Conservation (phyloP, 352 stramenopile genomes). For the Vaucheria bursata region DNA sequence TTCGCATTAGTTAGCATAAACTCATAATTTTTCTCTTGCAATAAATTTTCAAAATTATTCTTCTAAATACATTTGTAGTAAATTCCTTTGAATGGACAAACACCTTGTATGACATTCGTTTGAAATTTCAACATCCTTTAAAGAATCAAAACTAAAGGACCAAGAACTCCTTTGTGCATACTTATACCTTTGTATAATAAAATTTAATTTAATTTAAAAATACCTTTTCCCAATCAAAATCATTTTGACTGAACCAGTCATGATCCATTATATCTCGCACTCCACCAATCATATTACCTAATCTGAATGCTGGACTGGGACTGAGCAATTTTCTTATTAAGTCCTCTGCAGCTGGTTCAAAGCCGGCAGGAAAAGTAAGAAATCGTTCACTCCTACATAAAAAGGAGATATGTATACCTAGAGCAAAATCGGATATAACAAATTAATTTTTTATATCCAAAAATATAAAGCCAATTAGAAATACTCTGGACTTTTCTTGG, state of each 20-base stretch:
- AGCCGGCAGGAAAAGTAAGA: slow-evolving; percentile 22
- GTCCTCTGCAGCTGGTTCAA: slow-evolving; percentile 55
- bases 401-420: not conserved
- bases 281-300: slow-evolving; percentile 66
- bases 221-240: slow-evolving; percentile 19
- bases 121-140: not conserved
- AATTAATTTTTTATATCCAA: too few species aligned
- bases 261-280: slow-evolving; percentile 67
- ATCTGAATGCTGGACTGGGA: slow-evolving; percentile 64
- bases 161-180: not conserved
- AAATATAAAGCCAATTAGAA: not conserved
- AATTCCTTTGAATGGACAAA: too few species aligned
- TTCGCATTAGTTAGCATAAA: not conserved
- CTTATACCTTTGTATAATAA: not conserved
- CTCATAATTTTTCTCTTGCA: not conserved
- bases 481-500: not conserved
- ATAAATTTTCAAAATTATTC: too few species aligned
- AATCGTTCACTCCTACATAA: slow-evolving; percentile 12
- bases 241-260: slow-evolving; percentile 59
- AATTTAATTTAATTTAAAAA: not conserved
- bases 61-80: too few species aligned
- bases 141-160: not conserved
- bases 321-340: slow-evolving; percentile 72
- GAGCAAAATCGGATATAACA: not conserved
- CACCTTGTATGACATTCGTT: not conserved